Evolutionary conservation across 1,139 yeast species (phyloP).

Genomic region (Kodamaea sp.): DNA sequence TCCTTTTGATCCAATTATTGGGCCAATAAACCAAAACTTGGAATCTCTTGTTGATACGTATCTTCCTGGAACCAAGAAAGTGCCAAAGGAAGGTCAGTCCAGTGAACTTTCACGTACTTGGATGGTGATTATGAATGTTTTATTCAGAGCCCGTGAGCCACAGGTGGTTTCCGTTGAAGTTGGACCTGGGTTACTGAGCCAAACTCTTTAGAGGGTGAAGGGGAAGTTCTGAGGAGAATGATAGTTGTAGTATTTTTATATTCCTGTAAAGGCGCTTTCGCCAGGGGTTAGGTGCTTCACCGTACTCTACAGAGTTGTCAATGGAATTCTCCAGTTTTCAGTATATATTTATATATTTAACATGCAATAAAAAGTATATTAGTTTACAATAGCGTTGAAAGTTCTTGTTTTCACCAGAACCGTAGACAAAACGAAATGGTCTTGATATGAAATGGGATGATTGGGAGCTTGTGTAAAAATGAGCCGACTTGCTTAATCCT

Average conservation of each 20-base stretch:
- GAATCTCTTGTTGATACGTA: slow-evolving; percentile 44
- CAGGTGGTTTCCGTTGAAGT: background rate
- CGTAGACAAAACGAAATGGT: slow-evolving; percentile 4
- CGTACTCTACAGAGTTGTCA: background rate
- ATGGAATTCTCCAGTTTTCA: slow-evolving; percentile 5
- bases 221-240: no score
- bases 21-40: slow-evolving; percentile 58
- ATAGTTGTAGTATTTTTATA: no score
- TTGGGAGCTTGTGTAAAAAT: background rate
- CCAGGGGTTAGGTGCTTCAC: background rate
- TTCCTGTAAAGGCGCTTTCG: background rate
- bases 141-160: slow-evolving; percentile 18
- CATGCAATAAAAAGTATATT: slow-evolving; percentile 18
- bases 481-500: slow-evolving; percentile 14
- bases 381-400: slow-evolving; percentile 16
- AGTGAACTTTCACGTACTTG: slow-evolving; percentile 56
- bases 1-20: slow-evolving; percentile 61
- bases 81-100: slow-evolving; percentile 42
- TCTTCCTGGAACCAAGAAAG: slow-evolving; percentile 50
- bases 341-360: slow-evolving; percentile 12
- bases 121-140: slow-evolving; percentile 42
- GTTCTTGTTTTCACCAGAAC: slow-evolving; percentile 3
- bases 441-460: background rate
- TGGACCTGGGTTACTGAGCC: no score
- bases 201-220: no score